Evolutionary conservation across 1,139 yeast genomes (phyloP).

Genomic region (Torulaspora pretoriensis): DNA sequence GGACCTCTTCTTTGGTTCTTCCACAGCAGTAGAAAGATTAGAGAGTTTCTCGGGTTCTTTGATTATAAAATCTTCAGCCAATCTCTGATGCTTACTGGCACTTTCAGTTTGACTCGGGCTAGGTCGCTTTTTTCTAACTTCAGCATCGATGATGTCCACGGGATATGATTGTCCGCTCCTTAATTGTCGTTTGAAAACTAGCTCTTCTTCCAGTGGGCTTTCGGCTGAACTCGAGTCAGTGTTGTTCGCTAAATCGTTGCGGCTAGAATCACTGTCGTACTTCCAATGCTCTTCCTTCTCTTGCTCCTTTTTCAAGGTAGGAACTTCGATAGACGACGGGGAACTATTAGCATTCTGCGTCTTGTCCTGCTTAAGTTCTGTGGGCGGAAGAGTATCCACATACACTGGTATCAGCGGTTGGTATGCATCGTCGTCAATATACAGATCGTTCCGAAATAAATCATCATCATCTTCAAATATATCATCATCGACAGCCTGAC

Average conservation of each 20-base stretch:
- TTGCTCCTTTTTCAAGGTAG: neutral
- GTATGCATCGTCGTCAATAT: slow-evolving; percentile 11
- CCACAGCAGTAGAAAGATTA: no score
- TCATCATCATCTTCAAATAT: slow-evolving; percentile 21
- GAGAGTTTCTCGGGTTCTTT: neutral
- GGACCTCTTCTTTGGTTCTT: neutral
- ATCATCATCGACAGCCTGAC: neutral
- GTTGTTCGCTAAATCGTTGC: neutral
- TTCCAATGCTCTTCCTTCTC: neutral
- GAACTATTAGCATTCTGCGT: neutral
- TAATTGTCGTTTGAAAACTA: neutral
- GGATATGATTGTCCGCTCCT: neutral
- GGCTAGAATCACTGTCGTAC: neutral
- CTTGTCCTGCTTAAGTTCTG: neutral
- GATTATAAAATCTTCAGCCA: no score
- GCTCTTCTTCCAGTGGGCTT: neutral
- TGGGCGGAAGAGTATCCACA: slow-evolving; percentile 9
- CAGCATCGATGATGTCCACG: neutral
- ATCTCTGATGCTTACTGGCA: neutral
- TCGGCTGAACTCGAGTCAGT: neutral
- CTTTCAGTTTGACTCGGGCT: neutral
- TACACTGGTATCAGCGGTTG: slow-evolving; percentile 6
- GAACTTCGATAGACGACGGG: neutral
- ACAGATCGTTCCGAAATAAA: slow-evolving; percentile 19
- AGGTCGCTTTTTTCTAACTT: neutral